Percentiles rank a stretch among this genome's conserved stretches.
Conservation (phyloP, 2,329 filamentous ascomycete species). For the Talaromyces albobiverticillius region DNA sequence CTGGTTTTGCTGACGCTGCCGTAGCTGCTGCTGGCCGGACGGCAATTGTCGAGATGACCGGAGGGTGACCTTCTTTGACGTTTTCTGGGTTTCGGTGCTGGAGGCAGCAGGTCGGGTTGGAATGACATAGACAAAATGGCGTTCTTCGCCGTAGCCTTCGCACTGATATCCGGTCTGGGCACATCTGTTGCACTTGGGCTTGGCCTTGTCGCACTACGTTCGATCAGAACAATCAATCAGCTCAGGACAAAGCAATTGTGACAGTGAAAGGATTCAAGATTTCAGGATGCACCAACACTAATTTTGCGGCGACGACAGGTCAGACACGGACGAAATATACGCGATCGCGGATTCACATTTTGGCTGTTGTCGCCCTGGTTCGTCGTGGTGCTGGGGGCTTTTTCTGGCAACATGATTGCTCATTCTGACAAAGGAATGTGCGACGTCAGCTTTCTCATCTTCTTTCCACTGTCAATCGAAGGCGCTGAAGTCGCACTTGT, state of each 20-base stretch:
- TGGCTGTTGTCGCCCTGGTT: background rate
- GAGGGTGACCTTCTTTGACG: slow-evolving; percentile 12
- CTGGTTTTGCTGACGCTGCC: background rate
- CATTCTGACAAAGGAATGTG: background rate
- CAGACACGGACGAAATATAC: slow-evolving; percentile 14
- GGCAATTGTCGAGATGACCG: slow-evolving; percentile 13
- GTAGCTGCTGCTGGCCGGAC: background rate
- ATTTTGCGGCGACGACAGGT: slow-evolving; percentile 15
- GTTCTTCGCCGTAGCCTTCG: slow-evolving; percentile 16
- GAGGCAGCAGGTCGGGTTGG: slow-evolving; percentile 6
- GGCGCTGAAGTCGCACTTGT: background rate
- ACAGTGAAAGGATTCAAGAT: background rate
- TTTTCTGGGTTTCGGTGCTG: background rate
- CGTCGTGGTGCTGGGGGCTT: background rate
- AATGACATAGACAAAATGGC: slow-evolving; percentile 15
- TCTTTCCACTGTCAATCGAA: background rate
- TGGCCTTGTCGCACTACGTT: slow-evolving; percentile 14
- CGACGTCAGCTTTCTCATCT: background rate
- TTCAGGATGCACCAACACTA: slow-evolving; percentile 7
- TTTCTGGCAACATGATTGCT: background rate
- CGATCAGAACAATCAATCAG: background rate
- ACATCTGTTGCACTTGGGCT: slow-evolving; percentile 14
- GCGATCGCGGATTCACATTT: slow-evolving; percentile 9
- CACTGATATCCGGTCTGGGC: slow-evolving; percentile 15
- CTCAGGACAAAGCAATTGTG: background rate